Evolutionary conservation across 345 rosid genomes (phyloP), one percentile per base, ranked within the genome.

Genomic region (Heritiera littoralis): DNA sequence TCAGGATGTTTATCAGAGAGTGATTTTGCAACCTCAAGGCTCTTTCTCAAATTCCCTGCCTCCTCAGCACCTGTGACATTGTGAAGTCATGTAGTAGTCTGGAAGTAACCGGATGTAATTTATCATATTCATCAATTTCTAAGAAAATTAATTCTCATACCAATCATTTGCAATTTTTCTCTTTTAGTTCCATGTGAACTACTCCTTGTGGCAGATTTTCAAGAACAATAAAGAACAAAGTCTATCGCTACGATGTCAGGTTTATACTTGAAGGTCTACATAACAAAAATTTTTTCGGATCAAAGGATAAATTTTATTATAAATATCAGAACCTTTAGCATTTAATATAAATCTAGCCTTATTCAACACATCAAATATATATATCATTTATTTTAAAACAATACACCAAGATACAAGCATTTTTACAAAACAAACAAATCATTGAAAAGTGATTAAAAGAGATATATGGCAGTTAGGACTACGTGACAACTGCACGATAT

Each of bases 1-100:
- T 90, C 94, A 81, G 85, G 76, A 81, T 91, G 87, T 84, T 88
- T 91, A 81, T 90, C 90, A 75, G 91, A 64, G 46, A 69, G 78
- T 72, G 91, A 80, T 78, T 88, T 86, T 17, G 83, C 86, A 82
- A 91, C 55, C 91, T 90, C 94, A 79, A 88, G 71, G 61, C 83
- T 86, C 59, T 77, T 84, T 81, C 87, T 81, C 51, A 85, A 80
- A 82, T 66, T 81, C 58, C 75, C 84, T 43, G 55, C 74, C 45
- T 86, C 88, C 77, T 85, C 85, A 66, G 76, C 68, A 83, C 81
- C 98, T 92, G 79, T 78, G 76, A 38, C 43, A 77, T 60, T 67
- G 45, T 78, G 71, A 82, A 66, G 38, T 35, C 38, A 67, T 49
- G 73, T 45, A 72, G n/a, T 12, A 45, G 68, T 71, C 63, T 46